Percentiles rank a stretch among this genome's conserved stretches.
Evolutionary conservation across 2,329 filamentous ascomycete genomes (phyloP).

Genomic region (Alternaria sp.): DNA sequence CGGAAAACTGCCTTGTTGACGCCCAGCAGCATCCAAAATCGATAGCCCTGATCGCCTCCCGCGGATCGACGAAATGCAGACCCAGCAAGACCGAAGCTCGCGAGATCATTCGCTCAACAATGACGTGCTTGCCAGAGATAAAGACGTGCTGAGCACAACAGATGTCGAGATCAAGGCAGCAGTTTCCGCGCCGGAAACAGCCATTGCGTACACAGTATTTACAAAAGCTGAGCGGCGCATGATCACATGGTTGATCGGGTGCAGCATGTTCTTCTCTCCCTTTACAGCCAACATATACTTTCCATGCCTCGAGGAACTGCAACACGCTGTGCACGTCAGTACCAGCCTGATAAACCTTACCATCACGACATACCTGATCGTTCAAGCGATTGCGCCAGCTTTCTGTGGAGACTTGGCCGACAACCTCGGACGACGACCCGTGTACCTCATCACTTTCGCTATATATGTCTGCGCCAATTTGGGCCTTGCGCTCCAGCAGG

Average conservation of each 20-base stretch:
- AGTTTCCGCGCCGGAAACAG: background rate
- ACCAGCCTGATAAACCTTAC: background rate
- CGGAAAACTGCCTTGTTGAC: background rate
- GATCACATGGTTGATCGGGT: background rate
- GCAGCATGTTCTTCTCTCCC: background rate
- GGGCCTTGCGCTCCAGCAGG: background rate
- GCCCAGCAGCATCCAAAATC: background rate
- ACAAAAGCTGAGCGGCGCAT: background rate
- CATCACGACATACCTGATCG: background rate
- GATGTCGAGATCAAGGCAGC: background rate
- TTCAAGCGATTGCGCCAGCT: background rate
- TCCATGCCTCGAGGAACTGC: background rate
- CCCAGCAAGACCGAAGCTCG: background rate
- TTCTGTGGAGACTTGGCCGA: conserved; percentile 1
- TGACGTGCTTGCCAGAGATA: background rate
- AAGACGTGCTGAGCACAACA: background rate
- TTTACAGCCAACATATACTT: background rate
- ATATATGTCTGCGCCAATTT: background rate
- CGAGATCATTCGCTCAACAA: background rate
- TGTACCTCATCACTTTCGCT: background rate
- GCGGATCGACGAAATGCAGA: background rate
- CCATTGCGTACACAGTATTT: background rate
- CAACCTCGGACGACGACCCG: background rate
- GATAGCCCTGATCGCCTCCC: background rate
- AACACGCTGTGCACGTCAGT: background rate